Conservation (phyloP, 805 yeast species). For the Zygosaccharomyces bailii region DNA sequence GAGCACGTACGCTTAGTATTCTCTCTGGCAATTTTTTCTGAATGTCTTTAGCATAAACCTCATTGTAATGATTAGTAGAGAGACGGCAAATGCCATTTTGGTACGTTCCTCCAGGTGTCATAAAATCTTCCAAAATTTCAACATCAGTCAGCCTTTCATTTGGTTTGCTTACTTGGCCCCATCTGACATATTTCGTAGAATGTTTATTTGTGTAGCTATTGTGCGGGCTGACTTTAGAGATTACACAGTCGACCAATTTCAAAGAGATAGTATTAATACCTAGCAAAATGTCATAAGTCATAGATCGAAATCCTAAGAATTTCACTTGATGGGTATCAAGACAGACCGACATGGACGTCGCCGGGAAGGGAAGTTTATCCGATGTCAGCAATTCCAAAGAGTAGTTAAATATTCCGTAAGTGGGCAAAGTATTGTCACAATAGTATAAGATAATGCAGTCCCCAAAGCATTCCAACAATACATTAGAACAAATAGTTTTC, state of each 20-base stretch:
- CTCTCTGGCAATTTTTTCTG: not conserved
- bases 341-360: not conserved
- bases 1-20: conserved; percentile 5
- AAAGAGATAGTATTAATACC: not conserved
- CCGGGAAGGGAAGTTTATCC: not conserved
- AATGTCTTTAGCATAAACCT: not conserved
- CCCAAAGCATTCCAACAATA: conserved; percentile 1
- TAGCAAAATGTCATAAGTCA: conserved; percentile 1
- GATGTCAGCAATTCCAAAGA: not conserved
- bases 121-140: conserved; percentile 3
- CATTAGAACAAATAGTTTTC: conserved; percentile 1
- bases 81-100: not conserved
- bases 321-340: not conserved
- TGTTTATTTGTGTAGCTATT: not conserved
- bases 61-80: not conserved
- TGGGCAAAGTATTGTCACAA: not conserved
- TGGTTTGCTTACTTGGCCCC: not conserved
- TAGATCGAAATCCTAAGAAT: conserved; percentile 3
- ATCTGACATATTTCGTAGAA: not conserved
- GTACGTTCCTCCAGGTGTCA: not conserved
- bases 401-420: not conserved
- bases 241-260: not conserved
- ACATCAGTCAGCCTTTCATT: not conserved
- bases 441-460: not conserved
- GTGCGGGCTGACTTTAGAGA: not conserved